phyloP scores from a whole-genome alignment of 2,329 filamentous ascomycete genomes.

The Aspergillus sergii region DNA sequence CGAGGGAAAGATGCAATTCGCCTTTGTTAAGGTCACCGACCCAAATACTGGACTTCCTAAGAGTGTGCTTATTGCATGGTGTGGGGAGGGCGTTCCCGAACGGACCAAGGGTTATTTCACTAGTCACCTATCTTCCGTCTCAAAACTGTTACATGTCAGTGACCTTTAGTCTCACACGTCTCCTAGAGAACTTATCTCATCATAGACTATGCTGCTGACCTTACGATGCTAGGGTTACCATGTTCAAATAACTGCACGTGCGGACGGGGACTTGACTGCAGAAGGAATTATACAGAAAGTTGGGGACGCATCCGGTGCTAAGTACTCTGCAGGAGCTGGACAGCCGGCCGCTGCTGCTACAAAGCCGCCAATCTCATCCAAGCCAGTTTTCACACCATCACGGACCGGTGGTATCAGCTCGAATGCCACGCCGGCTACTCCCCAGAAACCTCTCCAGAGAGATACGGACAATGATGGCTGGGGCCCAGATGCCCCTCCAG shows the following conservation, averaged over 20 bases:
- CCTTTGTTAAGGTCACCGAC: slow-evolving; percentile 94
- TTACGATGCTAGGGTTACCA: slow-evolving; percentile 71
- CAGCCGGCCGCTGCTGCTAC: slow-evolving; percentile 58
- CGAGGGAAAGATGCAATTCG: slow-evolving; percentile 95
- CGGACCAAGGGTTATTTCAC: slow-evolving; percentile 98
- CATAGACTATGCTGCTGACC: slow-evolving; percentile 5
- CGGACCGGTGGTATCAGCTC: slow-evolving; percentile 60
- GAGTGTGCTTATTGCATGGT: slow-evolving; percentile 92
- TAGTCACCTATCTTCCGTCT: slow-evolving; percentile 84
- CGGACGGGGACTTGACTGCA: slow-evolving; percentile 83
- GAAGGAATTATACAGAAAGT: slow-evolving; percentile 92
- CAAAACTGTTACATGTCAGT: slow-evolving; percentile 80
- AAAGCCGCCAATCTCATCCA: slow-evolving; percentile 73
- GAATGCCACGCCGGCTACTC: slow-evolving; percentile 63
- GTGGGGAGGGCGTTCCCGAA: slow-evolving; percentile 96
- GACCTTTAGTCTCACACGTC: slow-evolving; percentile 4
- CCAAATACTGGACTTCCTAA: slow-evolving; percentile 89
- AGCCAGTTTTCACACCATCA: slow-evolving; percentile 87
- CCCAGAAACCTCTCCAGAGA: slow-evolving; percentile 54
- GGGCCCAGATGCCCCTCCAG: slow-evolving; percentile 89
- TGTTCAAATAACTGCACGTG: slow-evolving; percentile 93
- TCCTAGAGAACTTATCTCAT: not conserved
- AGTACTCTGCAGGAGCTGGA: slow-evolving; percentile 76
- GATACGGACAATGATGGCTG: slow-evolving; percentile 83
- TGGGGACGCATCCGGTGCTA: slow-evolving; percentile 88